Evolutionary conservation across 176 grass and related monocot genomes (phyloP), one percentile per base, ranked within the genome.

Genomic region (Aegilops umbellulata): DNA sequence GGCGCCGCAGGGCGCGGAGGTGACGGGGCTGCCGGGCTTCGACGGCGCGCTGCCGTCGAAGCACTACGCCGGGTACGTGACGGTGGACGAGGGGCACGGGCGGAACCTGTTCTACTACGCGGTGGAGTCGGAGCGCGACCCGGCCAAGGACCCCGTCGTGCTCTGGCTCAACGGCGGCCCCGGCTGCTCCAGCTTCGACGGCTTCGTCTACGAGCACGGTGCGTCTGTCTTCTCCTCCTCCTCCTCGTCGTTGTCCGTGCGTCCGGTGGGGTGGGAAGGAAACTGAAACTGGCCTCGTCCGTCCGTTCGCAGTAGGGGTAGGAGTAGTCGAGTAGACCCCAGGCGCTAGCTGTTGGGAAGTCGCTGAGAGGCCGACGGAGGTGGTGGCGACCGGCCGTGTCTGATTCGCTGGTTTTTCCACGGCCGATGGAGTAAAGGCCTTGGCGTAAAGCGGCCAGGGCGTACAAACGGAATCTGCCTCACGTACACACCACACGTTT

Each of bases 131-230:
- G 78, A 92, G 83, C 65, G 83, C 17, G 74, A 86, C 73, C 86
- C 90, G 7, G 26, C 26, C 20, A 20, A 8, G 32, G 90, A 92
- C 66, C 90, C 90, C 58, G 22, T 92, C 25, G 86, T 92, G 83
- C 83, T 92, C 44, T 92, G 90, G 90, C 90, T 92, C 44, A 92
- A 92, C 86, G 90, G 90, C 74, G 90, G 90, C 2, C 90, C 90
- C 0, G 90, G 90, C 0, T 92, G 90, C 86, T 92, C 90, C 73
- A 92, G 90, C 86, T 89, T 92, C 73, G 90, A 92, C 58, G 90
- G 90, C 86, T 92, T 92, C 86, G 82, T 92, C 79, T 92, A 92
- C 86, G 90, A 92, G 67, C 90, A 92, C 80, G 90, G 90, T 89
- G 60, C 60, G 84, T 23, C 5, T n/a, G n/a, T n/a, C n/a, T n/a